Evolutionary conservation across 495 filamentous ascomycete genomes (phyloP).

Genomic region (Penicillium roqueforti): DNA sequence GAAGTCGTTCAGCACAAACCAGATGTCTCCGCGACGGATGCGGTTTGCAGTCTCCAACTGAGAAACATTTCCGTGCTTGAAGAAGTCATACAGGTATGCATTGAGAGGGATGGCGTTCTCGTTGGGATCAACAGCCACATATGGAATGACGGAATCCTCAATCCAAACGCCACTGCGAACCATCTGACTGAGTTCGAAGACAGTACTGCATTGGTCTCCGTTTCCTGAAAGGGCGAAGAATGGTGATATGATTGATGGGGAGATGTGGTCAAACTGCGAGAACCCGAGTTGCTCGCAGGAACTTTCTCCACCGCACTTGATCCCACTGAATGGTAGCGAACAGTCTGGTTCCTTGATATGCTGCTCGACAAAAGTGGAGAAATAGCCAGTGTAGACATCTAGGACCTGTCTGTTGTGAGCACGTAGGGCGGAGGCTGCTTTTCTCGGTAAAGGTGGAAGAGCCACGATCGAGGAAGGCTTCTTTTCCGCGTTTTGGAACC

Average conservation of each 20-base stretch:
- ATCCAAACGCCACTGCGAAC: conserved; percentile 64
- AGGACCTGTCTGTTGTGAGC: conserved; percentile 61
- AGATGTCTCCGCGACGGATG: conserved; percentile 59
- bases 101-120: conserved; percentile 50
- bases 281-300: background rate
- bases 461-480: conserved; percentile 55
- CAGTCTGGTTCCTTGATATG: conserved; percentile 50
- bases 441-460: conserved; percentile 56
- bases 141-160: conserved; percentile 65
- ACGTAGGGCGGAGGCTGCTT: conserved; percentile 50
- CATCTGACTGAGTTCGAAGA: conserved; percentile 59
- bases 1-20: conserved; percentile 67
- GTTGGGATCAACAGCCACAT: conserved; percentile 53
- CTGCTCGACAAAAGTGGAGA: conserved; percentile 62
- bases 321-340: conserved; percentile 54
- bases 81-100: conserved; percentile 68
- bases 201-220: conserved; percentile 54
- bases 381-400: conserved; percentile 61
- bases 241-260: conserved; percentile 51
- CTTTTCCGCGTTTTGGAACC: conserved; percentile 38
- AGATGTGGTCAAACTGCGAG: conserved; percentile 1
- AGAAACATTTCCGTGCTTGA: conserved; percentile 50
- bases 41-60: conserved; percentile 55
- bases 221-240: conserved; percentile 71
- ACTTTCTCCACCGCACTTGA: conserved; percentile 1